Evolutionary conservation across 352 stramenopile species (phyloP), one percentile per base, ranked within the genome.

Genomic region (Globisporangium ultimum): DNA sequence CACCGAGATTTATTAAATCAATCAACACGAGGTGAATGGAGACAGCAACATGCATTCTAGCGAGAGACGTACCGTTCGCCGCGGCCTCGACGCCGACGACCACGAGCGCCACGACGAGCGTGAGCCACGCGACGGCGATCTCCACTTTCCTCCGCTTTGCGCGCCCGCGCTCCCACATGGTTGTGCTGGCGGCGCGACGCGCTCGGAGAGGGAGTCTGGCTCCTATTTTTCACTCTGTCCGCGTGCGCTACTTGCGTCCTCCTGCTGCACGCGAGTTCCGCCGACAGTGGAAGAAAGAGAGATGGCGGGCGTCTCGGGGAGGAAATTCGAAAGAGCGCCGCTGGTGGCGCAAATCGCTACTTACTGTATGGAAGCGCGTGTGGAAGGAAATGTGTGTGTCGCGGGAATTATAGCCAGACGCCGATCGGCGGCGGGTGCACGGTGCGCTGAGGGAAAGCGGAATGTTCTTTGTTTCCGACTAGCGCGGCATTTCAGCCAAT

Each of bases 61-160:
- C 28, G 28, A 6, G 9, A 18, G 20, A 58, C 48, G 50, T 53
- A 64, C 58, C 40, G 12, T 45, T 64, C 8, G 58, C 18, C 1
- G 43, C 50, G 7, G 58, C 50, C 21, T 54, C 21, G 42, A 54
- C 58, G 43, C 42, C 38, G 14, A 50, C 58, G 21, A 50, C 40
- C 34, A 62, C 48, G 56, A 62, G 56, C 36, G 56, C 56, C 11
- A 62, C 48, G 11, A 51, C 56, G 48, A 62, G 34, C 18, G 56
- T 56, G 48, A 50, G 36, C 56, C 56, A 62, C 48, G 48, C 48
- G 56, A 62, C 38, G 36, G 20, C 48, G 21, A 56, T 32, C 48
- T 62, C 47, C 42, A 15, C 34, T 45, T 45, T 45, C 15, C 48
- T 47, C 12, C 55, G 55, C 55, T 49, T 55, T 32, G 21, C 21